A percentile compares a stretch with the other conserved stretches of the same genome.
Evolutionary conservation across 179 eudicot species (phyloP).

Genomic region (Nepenthes alata): DNA sequence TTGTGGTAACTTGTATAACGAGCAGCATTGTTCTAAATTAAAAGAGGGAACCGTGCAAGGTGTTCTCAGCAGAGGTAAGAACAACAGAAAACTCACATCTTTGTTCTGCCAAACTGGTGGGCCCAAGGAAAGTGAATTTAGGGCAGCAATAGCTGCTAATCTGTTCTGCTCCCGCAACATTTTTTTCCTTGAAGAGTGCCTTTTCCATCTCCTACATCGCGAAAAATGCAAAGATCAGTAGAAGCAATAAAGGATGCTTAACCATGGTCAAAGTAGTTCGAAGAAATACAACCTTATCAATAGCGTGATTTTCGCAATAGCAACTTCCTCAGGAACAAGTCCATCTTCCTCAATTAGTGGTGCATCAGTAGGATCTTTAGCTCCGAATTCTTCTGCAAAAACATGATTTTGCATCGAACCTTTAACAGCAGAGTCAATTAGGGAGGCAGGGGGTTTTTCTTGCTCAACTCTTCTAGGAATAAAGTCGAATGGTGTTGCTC

Average conservation of each 20-base stretch:
- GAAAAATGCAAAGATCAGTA: slow-evolving; percentile 12
- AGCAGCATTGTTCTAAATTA: neutral
- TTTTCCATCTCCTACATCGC: slow-evolving; percentile 72
- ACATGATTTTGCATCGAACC: slow-evolving; percentile 16
- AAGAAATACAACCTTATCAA: slow-evolving; percentile 47
- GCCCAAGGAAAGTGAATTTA: slow-evolving; percentile 70
- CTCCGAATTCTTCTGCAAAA: slow-evolving; percentile 24
- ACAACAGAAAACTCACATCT: slow-evolving; percentile 33
- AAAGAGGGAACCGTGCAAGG: neutral
- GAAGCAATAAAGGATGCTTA: slow-evolving; percentile 3
- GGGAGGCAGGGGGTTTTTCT: slow-evolving; percentile 17
- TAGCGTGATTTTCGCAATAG: slow-evolving; percentile 70
- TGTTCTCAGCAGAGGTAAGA: neutral
- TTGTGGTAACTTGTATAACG: no score
- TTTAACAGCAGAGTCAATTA: slow-evolving; percentile 17
- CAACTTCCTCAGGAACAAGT: slow-evolving; percentile 45
- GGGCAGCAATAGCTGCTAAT: slow-evolving; percentile 69
- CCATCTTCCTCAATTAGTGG: slow-evolving; percentile 22
- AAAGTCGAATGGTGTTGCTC: slow-evolving; percentile 17
- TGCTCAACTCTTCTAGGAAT: slow-evolving; percentile 20
- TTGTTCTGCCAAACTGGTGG: slow-evolving; percentile 49
- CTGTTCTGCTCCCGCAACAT: slow-evolving; percentile 57
- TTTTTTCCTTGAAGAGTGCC: slow-evolving; percentile 42
- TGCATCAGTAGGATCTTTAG: slow-evolving; percentile 19
- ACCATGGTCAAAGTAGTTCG: slow-evolving; percentile 8